Evolutionary conservation across 1,284 basidiomycete genomes (phyloP).

Genomic region (Malassezia brasiliensis): DNA sequence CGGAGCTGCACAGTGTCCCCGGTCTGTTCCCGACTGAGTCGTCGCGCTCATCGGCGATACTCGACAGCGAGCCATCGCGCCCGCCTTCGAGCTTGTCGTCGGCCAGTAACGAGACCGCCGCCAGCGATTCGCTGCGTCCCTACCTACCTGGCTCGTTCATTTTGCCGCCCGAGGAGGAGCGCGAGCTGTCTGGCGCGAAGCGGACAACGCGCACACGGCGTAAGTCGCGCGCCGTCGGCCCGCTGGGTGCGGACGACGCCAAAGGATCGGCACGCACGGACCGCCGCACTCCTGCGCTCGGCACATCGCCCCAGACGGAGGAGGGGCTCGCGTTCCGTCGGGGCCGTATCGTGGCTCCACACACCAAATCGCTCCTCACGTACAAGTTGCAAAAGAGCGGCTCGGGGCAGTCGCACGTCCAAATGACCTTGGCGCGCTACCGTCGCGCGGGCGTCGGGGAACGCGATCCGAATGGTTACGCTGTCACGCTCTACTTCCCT

Average conservation of each 20-base stretch:
- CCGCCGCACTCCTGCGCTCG: background rate
- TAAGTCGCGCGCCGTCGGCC: background rate
- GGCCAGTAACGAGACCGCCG: background rate
- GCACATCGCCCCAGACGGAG: background rate
- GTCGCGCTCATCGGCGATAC: no score
- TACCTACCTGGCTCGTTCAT: slow-evolving; percentile 1
- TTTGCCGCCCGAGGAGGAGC: background rate
- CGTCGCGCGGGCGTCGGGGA: slow-evolving; percentile 5
- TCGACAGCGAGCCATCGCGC: background rate
- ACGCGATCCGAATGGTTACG: slow-evolving; percentile 50
- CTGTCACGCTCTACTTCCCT: slow-evolving; percentile 77
- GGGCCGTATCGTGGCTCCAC: background rate
- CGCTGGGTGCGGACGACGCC: background rate
- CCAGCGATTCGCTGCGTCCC: background rate
- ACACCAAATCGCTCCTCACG: background rate
- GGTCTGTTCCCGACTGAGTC: background rate
- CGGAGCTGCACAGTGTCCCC: background rate
- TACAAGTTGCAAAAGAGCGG: background rate
- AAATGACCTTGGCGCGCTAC: background rate
- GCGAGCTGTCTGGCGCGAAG: background rate
- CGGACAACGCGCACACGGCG: background rate
- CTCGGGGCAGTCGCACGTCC: background rate
- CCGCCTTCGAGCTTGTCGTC: background rate
- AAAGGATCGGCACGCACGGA: background rate
- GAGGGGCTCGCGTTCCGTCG: background rate